Evolutionary conservation across 169 alveolate genomes (phyloP).

Genomic region (Babesia caballi): DNA sequence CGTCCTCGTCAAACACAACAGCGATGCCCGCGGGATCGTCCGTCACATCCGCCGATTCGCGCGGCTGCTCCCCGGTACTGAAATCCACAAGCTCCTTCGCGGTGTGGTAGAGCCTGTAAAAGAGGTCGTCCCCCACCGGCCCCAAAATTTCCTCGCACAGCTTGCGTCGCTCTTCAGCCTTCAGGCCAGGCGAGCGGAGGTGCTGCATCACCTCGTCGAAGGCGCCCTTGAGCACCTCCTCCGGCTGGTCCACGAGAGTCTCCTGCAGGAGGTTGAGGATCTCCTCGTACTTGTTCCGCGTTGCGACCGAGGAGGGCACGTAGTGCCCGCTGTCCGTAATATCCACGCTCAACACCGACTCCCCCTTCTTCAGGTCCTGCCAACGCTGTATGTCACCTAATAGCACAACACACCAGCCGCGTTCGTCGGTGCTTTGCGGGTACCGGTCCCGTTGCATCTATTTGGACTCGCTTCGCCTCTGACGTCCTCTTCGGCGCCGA

Average conservation of each 20-base stretch:
- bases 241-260: constrained; percentile 89
- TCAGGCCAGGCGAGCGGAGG: constrained; percentile 81
- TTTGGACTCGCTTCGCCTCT: constrained; percentile 28
- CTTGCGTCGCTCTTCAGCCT: constrained; percentile 76
- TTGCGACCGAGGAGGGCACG: constrained; percentile 88
- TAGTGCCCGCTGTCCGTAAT: constrained; percentile 82
- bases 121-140: constrained; percentile 66
- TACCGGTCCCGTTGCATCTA: constrained; percentile 11
- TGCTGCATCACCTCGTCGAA: constrained; percentile 90
- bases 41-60: constrained; percentile 41
- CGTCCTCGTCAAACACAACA: constrained; percentile 79
- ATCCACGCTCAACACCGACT: constrained; percentile 82
- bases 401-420: constrained; percentile 57
- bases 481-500: constrained; percentile 38
- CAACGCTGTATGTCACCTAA: constrained; percentile 13
- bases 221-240: constrained; percentile 88
- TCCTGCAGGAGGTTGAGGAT: constrained; percentile 82
- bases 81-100: constrained; percentile 78
- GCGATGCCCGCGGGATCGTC: constrained; percentile 72
- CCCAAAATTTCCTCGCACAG: constrained; percentile 76
- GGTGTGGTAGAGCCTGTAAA: constrained; percentile 55
- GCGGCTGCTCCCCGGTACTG: constrained; percentile 54
- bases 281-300: constrained; percentile 87
- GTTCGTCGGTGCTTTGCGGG: constrained; percentile 45
- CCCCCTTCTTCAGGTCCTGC: constrained; percentile 75